Evolutionary conservation across 2,329 filamentous ascomycete genomes (phyloP).

Genomic region (Verticillium nonalfalfae): DNA sequence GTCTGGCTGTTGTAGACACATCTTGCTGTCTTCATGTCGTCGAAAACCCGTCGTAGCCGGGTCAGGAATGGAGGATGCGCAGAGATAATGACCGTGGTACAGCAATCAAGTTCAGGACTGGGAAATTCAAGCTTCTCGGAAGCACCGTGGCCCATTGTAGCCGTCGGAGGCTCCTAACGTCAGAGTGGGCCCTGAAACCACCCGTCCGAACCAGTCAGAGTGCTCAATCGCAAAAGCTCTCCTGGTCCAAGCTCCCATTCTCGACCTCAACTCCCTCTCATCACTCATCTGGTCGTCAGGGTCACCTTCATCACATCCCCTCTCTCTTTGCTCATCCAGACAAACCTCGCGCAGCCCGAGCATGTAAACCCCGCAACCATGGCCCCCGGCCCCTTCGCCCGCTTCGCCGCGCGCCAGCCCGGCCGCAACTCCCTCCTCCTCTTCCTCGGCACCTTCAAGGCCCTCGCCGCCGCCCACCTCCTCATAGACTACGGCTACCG

Average conservation of each 20-base stretch:
- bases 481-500: slow-evolving; percentile 55
- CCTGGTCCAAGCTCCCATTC: slow-evolving; percentile 2
- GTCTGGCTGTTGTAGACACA: slow-evolving; percentile 37
- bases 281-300: neutral
- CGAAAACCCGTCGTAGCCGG: neutral
- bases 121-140: neutral
- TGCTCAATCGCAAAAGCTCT: slow-evolving; percentile 6
- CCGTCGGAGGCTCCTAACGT: neutral
- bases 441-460: slow-evolving; percentile 37
- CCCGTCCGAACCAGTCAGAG: neutral
- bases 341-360: neutral
- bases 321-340: neutral
- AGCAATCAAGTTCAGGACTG: neutral
- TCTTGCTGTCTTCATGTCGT: slow-evolving; percentile 28
- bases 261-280: slow-evolving; percentile 2
- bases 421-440: slow-evolving; percentile 26
- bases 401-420: neutral
- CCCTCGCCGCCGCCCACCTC: slow-evolving; percentile 42
- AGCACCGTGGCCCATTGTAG: neutral
- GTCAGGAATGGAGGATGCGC: neutral
- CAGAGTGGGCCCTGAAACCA: neutral
- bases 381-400: neutral
- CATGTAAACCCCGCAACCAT: neutral
- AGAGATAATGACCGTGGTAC: neutral
- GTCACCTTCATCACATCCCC: neutral